A percentile compares a stretch with the other conserved stretches of the same genome.
Evolutionary conservation across 495 filamentous ascomycete species (phyloP).

Genomic region (Penicillium angulare): DNA sequence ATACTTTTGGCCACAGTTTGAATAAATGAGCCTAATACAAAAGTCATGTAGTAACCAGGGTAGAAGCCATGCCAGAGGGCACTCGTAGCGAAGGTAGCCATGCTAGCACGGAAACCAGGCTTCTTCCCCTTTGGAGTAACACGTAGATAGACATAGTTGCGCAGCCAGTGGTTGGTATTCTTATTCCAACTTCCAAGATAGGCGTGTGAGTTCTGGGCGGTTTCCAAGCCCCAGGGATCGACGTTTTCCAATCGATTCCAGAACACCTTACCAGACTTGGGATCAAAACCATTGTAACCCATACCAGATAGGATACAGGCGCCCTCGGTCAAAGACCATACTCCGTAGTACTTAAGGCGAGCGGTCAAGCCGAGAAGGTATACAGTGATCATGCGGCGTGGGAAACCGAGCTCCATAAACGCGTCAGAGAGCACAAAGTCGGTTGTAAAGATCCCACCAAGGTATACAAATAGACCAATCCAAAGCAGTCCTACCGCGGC

Average conservation of each 20-base stretch:
- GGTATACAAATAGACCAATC: slow-evolving; percentile 75
- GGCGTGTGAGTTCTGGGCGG: slow-evolving; percentile 83
- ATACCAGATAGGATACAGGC: slow-evolving; percentile 92
- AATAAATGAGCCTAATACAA: slow-evolving; percentile 82
- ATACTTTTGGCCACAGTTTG: slow-evolving; percentile 93
- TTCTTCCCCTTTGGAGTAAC: slow-evolving; percentile 96
- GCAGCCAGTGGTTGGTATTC: slow-evolving; percentile 96
- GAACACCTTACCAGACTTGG: slow-evolving; percentile 72
- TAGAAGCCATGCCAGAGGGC: slow-evolving; percentile 99
- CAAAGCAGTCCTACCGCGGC: slow-evolving; percentile 67
- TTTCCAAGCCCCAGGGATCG: slow-evolving; percentile 75
- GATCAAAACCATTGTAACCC: slow-evolving; percentile 91
- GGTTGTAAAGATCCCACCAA: slow-evolving; percentile 63
- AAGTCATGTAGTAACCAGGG: slow-evolving; percentile 91
- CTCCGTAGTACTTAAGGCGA: slow-evolving; percentile 91
- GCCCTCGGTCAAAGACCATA: slow-evolving; percentile 90
- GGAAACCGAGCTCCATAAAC: slow-evolving; percentile 65
- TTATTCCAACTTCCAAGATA: slow-evolving; percentile 96
- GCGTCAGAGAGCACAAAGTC: slow-evolving; percentile 57
- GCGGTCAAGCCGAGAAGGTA: slow-evolving; percentile 80
- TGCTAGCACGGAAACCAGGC: slow-evolving; percentile 88
- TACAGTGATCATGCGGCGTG: slow-evolving; percentile 69
- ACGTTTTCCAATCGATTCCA: slow-evolving; percentile 92
- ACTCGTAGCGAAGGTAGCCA: slow-evolving; percentile 91
- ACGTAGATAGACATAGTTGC: slow-evolving; percentile 92